Conservation (phyloP, 345 rosid species). For the Salix dunnii region DNA sequence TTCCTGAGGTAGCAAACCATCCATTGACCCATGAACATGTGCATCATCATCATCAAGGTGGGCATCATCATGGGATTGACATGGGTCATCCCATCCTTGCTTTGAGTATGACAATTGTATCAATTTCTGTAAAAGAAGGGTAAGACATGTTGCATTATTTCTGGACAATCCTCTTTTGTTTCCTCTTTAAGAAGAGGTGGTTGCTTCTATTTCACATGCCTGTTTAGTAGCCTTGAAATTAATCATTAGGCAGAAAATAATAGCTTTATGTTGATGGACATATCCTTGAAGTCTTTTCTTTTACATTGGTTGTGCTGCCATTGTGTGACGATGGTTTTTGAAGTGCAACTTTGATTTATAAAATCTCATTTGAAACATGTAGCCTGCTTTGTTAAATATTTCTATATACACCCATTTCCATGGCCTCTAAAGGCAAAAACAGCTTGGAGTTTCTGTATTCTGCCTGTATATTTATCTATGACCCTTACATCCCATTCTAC, state of each 20-base stretch:
- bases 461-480: not conserved
- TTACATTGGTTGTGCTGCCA: no score
- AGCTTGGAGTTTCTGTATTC: no score
- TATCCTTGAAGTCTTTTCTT: no score
- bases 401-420: no score
- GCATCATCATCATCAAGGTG: slow-evolving; percentile 42
- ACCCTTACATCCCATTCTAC: not conserved
- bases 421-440: no score
- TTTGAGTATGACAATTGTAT: slow-evolving; percentile 64
- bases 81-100: slow-evolving; percentile 79
- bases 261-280: no score
- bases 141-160: slow-evolving; percentile 14
- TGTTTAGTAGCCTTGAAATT: no score
- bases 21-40: slow-evolving; percentile 30
- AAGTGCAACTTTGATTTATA: not conserved
- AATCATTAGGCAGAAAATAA: no score
- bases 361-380: not conserved
- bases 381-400: not conserved
- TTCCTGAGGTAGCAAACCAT: slow-evolving; percentile 47
- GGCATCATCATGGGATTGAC: slow-evolving; percentile 73
- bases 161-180: no score
- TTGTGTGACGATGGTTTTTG: no score
- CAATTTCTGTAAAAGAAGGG: slow-evolving; percentile 90
- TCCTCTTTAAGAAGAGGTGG: no score
- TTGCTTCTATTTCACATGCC: no score